Evolutionary conservation across 2,329 filamentous ascomycete species (phyloP).

Genomic region (Aspergillus latus): DNA sequence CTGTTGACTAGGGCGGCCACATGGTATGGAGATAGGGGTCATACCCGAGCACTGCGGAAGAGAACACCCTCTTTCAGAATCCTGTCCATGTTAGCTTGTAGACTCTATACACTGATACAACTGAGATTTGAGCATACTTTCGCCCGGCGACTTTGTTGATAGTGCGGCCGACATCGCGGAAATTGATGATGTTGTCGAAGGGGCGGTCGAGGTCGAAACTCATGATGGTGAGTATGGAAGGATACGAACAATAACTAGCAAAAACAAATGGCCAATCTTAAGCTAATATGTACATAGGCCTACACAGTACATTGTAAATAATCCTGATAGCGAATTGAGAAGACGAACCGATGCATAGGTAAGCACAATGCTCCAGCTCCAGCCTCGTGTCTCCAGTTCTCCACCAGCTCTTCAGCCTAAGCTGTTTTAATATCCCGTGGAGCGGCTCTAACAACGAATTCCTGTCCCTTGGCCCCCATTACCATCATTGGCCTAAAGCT

Average conservation of each 20-base stretch:
- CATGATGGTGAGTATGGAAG: not conserved
- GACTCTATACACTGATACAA: not conserved
- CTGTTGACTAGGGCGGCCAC: too few species aligned
- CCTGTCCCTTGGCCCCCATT: too few species aligned
- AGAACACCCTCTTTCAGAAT: slow-evolving; percentile 62
- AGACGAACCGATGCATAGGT: too few species aligned
- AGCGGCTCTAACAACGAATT: too few species aligned
- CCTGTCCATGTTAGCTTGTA: slow-evolving; percentile 25
- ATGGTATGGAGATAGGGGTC: not conserved
- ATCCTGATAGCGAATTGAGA: too few species aligned
- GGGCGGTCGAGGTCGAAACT: slow-evolving; percentile 34
- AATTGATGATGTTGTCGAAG: slow-evolving; percentile 67
- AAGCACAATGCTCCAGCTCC: too few species aligned
- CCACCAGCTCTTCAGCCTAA: too few species aligned
- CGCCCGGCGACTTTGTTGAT: slow-evolving; percentile 61
- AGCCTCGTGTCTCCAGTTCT: too few species aligned
- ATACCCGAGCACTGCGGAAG: slow-evolving; percentile 66
- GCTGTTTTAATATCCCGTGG: too few species aligned
- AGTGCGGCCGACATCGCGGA: slow-evolving; percentile 71
- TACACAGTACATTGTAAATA: too few species aligned
- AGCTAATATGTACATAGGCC: too few species aligned
- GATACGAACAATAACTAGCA: not conserved
- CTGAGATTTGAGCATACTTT: slow-evolving; percentile 45
- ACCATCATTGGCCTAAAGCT: too few species aligned
- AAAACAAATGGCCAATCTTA: not conserved